phyloP scores from a whole-genome alignment of 495 filamentous ascomycete species.

The Aspergillus sclerotiicarbonarius region DNA sequence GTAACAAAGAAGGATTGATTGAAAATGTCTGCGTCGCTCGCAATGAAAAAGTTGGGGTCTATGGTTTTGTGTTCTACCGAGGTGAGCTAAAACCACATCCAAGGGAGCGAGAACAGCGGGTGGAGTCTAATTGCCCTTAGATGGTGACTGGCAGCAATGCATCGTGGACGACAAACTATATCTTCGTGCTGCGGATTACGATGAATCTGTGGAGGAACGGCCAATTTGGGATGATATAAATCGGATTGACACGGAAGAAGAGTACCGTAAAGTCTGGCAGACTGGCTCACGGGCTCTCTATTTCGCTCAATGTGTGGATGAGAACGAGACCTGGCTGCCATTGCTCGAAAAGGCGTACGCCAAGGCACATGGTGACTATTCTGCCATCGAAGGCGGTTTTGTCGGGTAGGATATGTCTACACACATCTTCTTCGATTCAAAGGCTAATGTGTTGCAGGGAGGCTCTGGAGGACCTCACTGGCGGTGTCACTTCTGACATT shows the following conservation, averaged over 20 bases:
- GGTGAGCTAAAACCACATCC: conserved; percentile 37
- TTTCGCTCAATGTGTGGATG: conserved; percentile 81
- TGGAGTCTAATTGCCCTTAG: conserved; percentile 33
- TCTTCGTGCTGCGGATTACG: conserved; percentile 77
- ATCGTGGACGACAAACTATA: conserved; percentile 88
- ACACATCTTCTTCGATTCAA: background rate
- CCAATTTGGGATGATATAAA: conserved; percentile 69
- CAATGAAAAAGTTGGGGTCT: conserved; percentile 80
- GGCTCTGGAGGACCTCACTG: conserved; percentile 89
- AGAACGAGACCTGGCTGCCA: conserved; percentile 93
- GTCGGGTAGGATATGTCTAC: conserved; percentile 51
- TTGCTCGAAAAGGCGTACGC: conserved; percentile 95
- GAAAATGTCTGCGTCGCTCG: conserved; percentile 79
- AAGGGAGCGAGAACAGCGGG: background rate
- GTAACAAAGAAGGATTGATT: conserved; percentile 75
- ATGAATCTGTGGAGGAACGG: conserved; percentile 66
- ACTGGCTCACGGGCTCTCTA: conserved; percentile 75
- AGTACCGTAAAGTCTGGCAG: conserved; percentile 73
- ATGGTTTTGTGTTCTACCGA: conserved; percentile 91
- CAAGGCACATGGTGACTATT: conserved; percentile 88
- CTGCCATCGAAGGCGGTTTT: conserved; percentile 80
- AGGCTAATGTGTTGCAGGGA: conserved; percentile 50
- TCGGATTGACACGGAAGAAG: conserved; percentile 70
- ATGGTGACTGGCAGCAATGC: conserved; percentile 88
- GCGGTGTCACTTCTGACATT: conserved; percentile 82